phyloP scores from a whole-genome alignment of 805 yeast genomes.

The Wickerhamiella galacta region DNA sequence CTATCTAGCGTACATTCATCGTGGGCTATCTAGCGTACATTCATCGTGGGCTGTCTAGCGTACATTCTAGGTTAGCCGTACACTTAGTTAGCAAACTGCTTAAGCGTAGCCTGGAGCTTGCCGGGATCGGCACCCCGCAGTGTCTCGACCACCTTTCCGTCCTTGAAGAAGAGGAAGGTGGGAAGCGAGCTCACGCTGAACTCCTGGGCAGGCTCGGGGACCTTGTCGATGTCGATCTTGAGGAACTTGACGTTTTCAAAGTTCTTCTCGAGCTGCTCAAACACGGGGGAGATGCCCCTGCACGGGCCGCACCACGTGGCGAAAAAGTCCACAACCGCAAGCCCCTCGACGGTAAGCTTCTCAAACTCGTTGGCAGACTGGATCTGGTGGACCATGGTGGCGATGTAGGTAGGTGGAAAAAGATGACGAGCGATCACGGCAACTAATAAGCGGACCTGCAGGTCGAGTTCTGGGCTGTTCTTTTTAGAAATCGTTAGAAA shows the following conservation, averaged over 20 bases:
- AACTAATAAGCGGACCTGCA: neutral
- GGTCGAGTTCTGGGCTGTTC: neutral
- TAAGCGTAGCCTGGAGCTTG: constrained; percentile 39
- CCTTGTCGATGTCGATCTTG: constrained; percentile 79
- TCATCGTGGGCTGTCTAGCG: no score
- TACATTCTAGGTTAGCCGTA: no score
- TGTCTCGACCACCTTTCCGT: constrained; percentile 61
- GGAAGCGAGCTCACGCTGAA: constrained; percentile 46
- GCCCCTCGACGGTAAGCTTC: constrained; percentile 27
- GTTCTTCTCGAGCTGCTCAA: constrained; percentile 34
- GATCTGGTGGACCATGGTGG: neutral
- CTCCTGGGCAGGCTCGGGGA: constrained; percentile 53
- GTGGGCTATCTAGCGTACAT: no score
- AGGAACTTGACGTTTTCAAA: constrained; percentile 43
- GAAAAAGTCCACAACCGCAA: constrained; percentile 82
- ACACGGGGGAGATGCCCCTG: constrained; percentile 83
- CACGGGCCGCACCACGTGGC: constrained; percentile 98
- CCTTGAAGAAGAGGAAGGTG: constrained; percentile 56
- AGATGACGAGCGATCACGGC: neutral
- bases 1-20: no score
- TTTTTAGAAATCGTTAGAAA: neutral
- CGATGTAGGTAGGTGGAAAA: neutral
- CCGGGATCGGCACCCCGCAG: constrained; percentile 80
- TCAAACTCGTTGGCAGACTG: neutral
- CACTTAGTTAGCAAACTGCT: no score